Evolutionary conservation across 192 early-diverging fungal species (phyloP).

Genomic region (Coemansia sp.): DNA sequence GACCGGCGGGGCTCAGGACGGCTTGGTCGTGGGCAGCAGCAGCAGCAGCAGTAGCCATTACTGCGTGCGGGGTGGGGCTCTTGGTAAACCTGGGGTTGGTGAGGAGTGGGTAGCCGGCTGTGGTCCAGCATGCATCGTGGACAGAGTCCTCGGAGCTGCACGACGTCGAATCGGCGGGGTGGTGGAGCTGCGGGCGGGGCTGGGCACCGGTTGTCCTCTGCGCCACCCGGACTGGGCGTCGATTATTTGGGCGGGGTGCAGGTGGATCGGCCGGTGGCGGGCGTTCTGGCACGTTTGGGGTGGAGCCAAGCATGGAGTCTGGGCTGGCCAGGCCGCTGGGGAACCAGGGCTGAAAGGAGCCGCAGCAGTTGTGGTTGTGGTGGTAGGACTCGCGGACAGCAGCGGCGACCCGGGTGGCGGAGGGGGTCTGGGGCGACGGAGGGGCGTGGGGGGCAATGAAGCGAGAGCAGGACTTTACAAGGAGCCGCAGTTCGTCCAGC

Average conservation of each 20-base stretch:
- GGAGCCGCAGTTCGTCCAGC: conserved; percentile 38
- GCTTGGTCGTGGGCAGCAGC: no score
- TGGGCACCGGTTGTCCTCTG: not conserved
- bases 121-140: conserved; percentile 2
- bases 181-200: not conserved
- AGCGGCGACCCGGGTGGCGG: not conserved
- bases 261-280: not conserved
- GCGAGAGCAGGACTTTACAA: conserved; percentile 32
- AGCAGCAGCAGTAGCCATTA: not conserved
- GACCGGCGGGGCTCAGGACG: not conserved
- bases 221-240: conserved; percentile 8
- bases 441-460: conserved; percentile 43
- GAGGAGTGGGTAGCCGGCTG: conserved; percentile 11
- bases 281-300: not conserved
- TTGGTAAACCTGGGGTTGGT: conserved; percentile 1
- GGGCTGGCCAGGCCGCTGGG: conserved; percentile 7
- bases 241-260: conserved; percentile 1
- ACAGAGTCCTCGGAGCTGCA: conserved; percentile 18
- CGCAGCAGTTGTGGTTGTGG: not conserved
- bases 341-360: not conserved
- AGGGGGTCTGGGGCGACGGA: no score
- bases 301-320: not conserved
- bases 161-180: conserved; percentile 7
- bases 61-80: not conserved
- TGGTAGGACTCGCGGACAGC: not conserved